These are phyloP conservation scores for Neurospora sp. DNA, from an alignment of 495 filamentous ascomycete species.

Conservation along the genomic window DNA sequence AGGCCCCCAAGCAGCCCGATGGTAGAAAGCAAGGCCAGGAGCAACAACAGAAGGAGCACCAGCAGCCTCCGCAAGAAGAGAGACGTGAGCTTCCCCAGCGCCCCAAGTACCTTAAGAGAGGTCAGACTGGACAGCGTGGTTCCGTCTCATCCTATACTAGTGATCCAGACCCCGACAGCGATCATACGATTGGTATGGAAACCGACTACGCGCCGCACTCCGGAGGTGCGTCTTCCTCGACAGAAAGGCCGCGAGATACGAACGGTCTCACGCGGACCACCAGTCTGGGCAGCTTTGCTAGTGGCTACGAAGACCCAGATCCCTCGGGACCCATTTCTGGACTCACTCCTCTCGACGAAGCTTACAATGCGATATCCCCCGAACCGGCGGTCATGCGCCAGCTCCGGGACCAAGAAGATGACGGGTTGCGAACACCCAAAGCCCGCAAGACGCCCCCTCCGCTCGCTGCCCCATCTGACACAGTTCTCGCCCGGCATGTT, in stretches of 20 bases:
- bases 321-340: slow-evolving; percentile 24
- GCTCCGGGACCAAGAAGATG: slow-evolving; percentile 9
- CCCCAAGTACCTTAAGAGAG: slow-evolving; percentile 63
- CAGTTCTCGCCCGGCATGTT: slow-evolving; percentile 77
- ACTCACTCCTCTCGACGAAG: slow-evolving; percentile 45
- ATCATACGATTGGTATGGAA: slow-evolving; percentile 55
- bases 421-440: slow-evolving; percentile 35
- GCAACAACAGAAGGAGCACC: slow-evolving; percentile 13
- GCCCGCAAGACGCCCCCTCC: slow-evolving; percentile 37
- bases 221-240: slow-evolving; percentile 60
- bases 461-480: slow-evolving; percentile 64
- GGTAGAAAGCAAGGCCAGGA: slow-evolving; percentile 24
- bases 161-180: slow-evolving; percentile 50
- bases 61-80: not conserved
- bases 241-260: slow-evolving; percentile 43
- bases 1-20: not conserved
- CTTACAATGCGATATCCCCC: slow-evolving; percentile 26
- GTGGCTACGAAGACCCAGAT: slow-evolving; percentile 73
- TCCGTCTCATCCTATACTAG: slow-evolving; percentile 67
- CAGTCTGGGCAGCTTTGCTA: slow-evolving; percentile 92
- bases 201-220: slow-evolving; percentile 81
- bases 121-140: slow-evolving; percentile 67
- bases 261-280: slow-evolving; percentile 63
- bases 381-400: slow-evolving; percentile 12
- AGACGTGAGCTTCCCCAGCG: slow-evolving; percentile 21